phyloP scores from a whole-genome alignment of 768 basidiomycete genomes.

The Lactarius quietus region DNA sequence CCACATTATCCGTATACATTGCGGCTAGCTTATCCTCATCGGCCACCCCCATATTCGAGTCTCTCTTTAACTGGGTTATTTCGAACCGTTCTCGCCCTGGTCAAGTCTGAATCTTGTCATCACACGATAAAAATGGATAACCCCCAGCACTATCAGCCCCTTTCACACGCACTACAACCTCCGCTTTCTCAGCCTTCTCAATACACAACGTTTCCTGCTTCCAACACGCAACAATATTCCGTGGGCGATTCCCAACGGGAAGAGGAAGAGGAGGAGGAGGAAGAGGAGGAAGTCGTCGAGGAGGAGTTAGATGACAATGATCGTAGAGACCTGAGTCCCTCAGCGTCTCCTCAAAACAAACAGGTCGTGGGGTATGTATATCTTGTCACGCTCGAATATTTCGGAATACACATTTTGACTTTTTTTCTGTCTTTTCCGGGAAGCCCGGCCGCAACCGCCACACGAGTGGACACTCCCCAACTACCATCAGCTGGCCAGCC shows the following conservation, averaged over 20 bases:
- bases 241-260: slow-evolving; percentile 40
- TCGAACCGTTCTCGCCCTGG: slow-evolving; percentile 17
- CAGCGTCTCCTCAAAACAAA: slow-evolving; percentile 32
- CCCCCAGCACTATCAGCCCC: slow-evolving; percentile 75
- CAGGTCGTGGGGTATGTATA: slow-evolving; percentile 32
- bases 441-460: slow-evolving; percentile 29
- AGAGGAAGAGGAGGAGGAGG: slow-evolving; percentile 66
- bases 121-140: slow-evolving; percentile 49
- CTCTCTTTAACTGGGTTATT: slow-evolving; percentile 19
- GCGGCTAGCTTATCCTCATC: slow-evolving; percentile 10
- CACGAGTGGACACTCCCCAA: slow-evolving; percentile 14
- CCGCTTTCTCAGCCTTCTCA: slow-evolving; percentile 35
- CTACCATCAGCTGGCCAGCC: slow-evolving; percentile 18
- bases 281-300: slow-evolving; percentile 70
- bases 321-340: slow-evolving; percentile 33
- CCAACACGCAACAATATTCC: slow-evolving; percentile 28
- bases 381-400: slow-evolving; percentile 26
- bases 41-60: slow-evolving; percentile 22
- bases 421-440: slow-evolving; percentile 17
- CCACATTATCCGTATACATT: slow-evolving; percentile 26
- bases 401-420: slow-evolving; percentile 22
- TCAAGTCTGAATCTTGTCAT: slow-evolving; percentile 17
- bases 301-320: slow-evolving; percentile 51
- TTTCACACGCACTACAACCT: slow-evolving; percentile 73
- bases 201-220: slow-evolving; percentile 26